Base-by-base conservation (phyloP, 495 filamentous ascomycete species). In the Chaetomium tenue region DNA sequence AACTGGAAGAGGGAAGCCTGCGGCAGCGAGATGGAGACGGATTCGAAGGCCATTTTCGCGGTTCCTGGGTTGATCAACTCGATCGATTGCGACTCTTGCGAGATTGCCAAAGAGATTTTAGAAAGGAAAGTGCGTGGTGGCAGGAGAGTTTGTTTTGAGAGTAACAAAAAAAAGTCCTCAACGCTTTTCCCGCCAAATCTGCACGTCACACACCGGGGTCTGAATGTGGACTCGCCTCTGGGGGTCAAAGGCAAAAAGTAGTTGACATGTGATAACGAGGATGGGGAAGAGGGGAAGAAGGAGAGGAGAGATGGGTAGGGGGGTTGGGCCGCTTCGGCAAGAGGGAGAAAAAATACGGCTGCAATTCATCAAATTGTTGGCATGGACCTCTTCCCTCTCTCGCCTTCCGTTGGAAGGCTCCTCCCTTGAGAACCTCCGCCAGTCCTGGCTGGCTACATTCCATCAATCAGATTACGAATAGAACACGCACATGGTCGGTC, bases 1-100 rank as follows among this genome's bases (percentile, higher is more conserved):
- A 91, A 89, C 63, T 78, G 77, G 77, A 92, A 86, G 55, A 91
- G 78, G 6, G 81, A 80, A 5, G 81, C 66, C 25, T 81, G 74
- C 30, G 89, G 88, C 15, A 84, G 72, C 30, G 81, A 78, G 70
- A 89, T 65, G 65, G 84, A 78, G 62, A 91, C 77, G 18, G 71
- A 53, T 20, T 70, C 37, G 61, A 68, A 72, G 18, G 68, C 65
- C 73, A 75, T 75, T 30, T 26, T 70, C 46, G 59, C 44, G 58
- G 40, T 47, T 56, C 46, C 28, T 58, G 53, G 47, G 48, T 26
- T 39, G 68, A 54, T 59, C 42, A 33, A 52, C 55, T 57, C 40
- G 15, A 23, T 11, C 40, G n/a, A 23, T 11, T 37, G 20, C 23
- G 23, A 58, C 40, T 15, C 18, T 11, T 37, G 20, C 23, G 23